A percentile compares a stretch with the other conserved stretches of the same genome.
Conservation (phyloP, 2,329 filamentous ascomycete species). For the Grosmannia huntii region DNA sequence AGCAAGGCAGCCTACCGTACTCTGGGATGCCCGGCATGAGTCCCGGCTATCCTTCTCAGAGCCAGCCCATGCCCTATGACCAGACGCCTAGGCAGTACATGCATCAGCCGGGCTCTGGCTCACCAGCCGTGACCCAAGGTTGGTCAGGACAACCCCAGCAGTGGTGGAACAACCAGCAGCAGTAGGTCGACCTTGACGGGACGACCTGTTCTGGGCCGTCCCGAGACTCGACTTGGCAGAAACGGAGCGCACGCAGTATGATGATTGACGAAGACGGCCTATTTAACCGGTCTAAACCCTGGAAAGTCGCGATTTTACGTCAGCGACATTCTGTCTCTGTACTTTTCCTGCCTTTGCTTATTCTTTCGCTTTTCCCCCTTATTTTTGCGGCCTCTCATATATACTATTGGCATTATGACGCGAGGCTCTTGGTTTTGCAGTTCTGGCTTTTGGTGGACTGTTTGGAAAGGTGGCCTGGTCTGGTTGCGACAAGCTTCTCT, state of each 20-base stretch:
- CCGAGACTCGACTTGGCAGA: too few species aligned
- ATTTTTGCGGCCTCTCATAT: not conserved
- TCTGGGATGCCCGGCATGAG: conserved; percentile 49
- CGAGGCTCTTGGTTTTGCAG: not conserved
- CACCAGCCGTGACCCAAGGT: conserved; percentile 36
- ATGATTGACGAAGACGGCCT: conserved; percentile 4
- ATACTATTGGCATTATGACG: not conserved
- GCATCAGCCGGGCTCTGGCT: conserved; percentile 44
- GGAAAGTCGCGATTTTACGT: not conserved
- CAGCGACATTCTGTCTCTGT: not conserved
- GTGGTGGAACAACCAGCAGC: conserved; percentile 42
- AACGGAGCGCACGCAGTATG: not conserved
- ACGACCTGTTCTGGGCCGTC: not conserved
- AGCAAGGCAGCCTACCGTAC: conserved; percentile 44
- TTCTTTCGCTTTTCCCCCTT: not conserved
- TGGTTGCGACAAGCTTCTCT: conserved; percentile 5
- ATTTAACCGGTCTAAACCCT: not conserved
- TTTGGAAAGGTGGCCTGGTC: conserved; percentile 5
- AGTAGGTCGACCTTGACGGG: conserved; percentile 16
- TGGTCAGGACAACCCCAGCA: conserved; percentile 47
- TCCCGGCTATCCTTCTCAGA: conserved; percentile 42
- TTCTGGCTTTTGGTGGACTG: not conserved
- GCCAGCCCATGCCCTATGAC: conserved; percentile 47
- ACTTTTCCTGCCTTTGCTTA: not conserved
- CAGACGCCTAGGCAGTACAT: conserved; percentile 55